A percentile compares a stretch with the other conserved stretches of the same genome.
These are phyloP conservation scores for Pleurotus sapidus DNA, from an alignment of 768 basidiomycete genomes.

Conservation along the genomic window DNA sequence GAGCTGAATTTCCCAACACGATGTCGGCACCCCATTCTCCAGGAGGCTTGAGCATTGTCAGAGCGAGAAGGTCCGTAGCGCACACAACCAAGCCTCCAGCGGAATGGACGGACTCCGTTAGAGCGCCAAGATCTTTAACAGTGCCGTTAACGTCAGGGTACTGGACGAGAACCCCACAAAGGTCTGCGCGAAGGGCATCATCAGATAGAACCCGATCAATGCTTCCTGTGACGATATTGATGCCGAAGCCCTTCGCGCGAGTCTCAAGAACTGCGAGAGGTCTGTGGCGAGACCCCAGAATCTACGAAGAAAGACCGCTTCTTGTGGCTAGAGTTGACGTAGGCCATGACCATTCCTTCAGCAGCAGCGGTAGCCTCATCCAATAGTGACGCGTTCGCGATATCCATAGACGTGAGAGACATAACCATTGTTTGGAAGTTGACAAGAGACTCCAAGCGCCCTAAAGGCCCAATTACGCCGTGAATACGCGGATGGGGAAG, in stretches of 20 bases:
- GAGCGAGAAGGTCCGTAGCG: constrained; percentile 89
- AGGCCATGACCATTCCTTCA: constrained; percentile 97
- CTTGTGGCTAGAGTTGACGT: constrained; percentile 61
- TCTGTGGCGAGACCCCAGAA: constrained; percentile 81
- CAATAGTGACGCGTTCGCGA: constrained; percentile 92
- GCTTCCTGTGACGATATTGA: constrained; percentile 74
- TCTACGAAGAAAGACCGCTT: constrained; percentile 87
- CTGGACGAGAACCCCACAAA: constrained; percentile 89
- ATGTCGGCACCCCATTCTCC: constrained; percentile 99
- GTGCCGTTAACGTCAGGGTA: constrained; percentile 91
- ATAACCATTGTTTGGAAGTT: constrained; percentile 97
- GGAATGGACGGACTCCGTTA: constrained; percentile 69
- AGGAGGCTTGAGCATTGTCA: constrained; percentile 91
- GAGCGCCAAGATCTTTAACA: constrained; percentile 66
- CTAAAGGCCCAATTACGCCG: constrained; percentile 33
- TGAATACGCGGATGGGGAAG: neutral
- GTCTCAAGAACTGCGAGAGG: constrained; percentile 87
- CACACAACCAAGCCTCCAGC: constrained; percentile 80
- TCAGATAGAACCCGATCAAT: constrained; percentile 48
- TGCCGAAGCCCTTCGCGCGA: constrained; percentile 91
- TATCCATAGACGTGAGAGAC: constrained; percentile 92
- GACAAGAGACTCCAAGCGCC: constrained; percentile 92
- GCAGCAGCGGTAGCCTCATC: constrained; percentile 96
- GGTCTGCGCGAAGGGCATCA: constrained; percentile 49
- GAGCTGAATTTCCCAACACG: constrained; percentile 90